Percentiles rank a stretch among this genome's conserved stretches.
These are phyloP conservation scores for Tagetes erecta DNA, from an alignment of 129 eudicot species.

Conservation along the genomic window DNA sequence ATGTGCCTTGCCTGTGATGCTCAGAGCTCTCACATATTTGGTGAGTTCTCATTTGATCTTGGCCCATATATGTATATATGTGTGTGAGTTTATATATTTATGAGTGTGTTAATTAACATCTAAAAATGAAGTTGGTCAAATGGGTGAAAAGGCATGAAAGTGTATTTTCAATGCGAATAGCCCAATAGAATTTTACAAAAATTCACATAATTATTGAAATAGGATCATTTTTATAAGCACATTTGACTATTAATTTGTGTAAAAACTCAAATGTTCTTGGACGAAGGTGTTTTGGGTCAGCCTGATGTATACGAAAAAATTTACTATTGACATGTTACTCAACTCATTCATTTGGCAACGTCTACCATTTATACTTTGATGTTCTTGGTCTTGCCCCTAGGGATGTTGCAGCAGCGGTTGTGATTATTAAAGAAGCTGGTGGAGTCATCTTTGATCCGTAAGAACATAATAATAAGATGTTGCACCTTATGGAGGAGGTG, in stretches of 20 bases:
- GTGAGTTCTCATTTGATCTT: no score
- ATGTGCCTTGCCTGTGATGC: no score
- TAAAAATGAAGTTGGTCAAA: not conserved
- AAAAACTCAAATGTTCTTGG: not conserved
- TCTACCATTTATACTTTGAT: not conserved
- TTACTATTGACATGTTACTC: not conserved
- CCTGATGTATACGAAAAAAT: not conserved
- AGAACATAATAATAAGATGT: conserved; percentile 34
- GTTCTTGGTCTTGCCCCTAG: conserved; percentile 38
- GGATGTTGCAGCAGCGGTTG: conserved; percentile 96
- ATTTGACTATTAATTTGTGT: not conserved
- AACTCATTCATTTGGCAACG: not conserved
- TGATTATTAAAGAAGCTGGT: conserved; percentile 96
- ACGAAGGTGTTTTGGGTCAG: not conserved
- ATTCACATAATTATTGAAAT: not conserved
- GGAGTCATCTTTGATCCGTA: conserved; percentile 94
- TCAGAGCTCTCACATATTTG: no score
- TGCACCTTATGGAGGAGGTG: not conserved
- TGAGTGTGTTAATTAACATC: no score
- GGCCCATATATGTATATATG: not conserved
- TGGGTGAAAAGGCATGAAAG: not conserved
- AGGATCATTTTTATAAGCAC: not conserved
- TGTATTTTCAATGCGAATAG: not conserved
- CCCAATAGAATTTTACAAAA: not conserved
- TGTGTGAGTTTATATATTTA: not conserved